phyloP scores from a whole-genome alignment of 2,329 filamentous ascomycete species.

The Monilinia fructicola region DNA sequence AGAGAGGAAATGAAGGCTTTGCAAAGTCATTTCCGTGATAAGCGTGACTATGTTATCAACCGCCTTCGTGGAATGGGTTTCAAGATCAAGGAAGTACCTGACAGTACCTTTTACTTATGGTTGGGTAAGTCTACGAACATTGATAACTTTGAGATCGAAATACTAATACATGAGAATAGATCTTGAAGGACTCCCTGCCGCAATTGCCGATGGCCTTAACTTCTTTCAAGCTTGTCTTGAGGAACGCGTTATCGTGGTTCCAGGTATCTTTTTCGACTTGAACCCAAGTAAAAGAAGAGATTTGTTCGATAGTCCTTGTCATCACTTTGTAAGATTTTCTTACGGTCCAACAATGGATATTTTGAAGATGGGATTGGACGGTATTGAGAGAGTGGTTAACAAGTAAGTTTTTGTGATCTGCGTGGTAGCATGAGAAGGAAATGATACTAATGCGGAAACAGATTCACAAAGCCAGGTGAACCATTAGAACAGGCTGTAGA shows the following conservation, averaged over 20 bases:
- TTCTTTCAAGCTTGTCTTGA: slow-evolving; percentile 94
- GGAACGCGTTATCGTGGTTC: slow-evolving; percentile 95
- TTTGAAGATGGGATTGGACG: slow-evolving; percentile 75
- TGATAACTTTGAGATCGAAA: neutral
- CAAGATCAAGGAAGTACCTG: slow-evolving; percentile 76
- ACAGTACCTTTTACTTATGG: slow-evolving; percentile 95
- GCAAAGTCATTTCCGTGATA: slow-evolving; percentile 83
- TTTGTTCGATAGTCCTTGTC: slow-evolving; percentile 90
- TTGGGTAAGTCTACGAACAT: slow-evolving; percentile 40
- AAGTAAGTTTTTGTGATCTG: slow-evolving; percentile 49
- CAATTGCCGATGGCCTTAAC: slow-evolving; percentile 88
- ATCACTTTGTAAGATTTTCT: slow-evolving; percentile 83
- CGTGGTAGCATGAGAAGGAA: too few relatives aligned
- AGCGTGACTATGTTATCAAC: slow-evolving; percentile 86
- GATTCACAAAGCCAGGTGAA: slow-evolving; percentile 15
- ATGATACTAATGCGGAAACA: neutral
- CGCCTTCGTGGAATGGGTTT: slow-evolving; percentile 86
- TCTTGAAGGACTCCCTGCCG: slow-evolving; percentile 68
- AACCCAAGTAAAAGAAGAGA: slow-evolving; percentile 89
- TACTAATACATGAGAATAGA: slow-evolving; percentile 39
- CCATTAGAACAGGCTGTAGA: slow-evolving; percentile 13
- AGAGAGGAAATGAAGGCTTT: slow-evolving; percentile 84
- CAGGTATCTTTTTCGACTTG: slow-evolving; percentile 96
- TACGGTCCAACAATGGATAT: slow-evolving; percentile 82
- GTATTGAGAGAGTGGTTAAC: slow-evolving; percentile 77